Evolutionary conservation across 2,329 filamentous ascomycete species (phyloP).

Genomic region (Phaeosphaeriaceae sp.): DNA sequence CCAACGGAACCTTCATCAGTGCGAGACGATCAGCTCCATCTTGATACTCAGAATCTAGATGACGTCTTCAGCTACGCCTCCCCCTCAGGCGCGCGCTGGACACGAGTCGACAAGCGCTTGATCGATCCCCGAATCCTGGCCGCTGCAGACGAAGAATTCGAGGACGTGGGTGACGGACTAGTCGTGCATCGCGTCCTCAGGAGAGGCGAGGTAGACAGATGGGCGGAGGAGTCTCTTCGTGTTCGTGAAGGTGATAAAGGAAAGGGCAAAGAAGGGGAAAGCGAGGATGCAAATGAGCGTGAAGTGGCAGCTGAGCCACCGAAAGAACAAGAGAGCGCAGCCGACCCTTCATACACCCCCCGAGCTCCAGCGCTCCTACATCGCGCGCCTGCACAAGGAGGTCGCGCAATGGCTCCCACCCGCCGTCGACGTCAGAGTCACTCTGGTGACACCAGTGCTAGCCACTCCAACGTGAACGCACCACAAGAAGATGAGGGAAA

Average conservation of each 20-base stretch:
- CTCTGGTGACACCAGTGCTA: no score
- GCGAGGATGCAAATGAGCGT: no score
- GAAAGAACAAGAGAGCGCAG: no score
- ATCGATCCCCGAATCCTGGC: background rate
- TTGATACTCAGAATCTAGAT: background rate
- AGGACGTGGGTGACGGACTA: background rate
- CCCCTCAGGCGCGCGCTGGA: background rate
- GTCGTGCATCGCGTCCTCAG: constrained; percentile 4
- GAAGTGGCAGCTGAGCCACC: no score
- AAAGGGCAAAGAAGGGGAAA: constrained; percentile 6
- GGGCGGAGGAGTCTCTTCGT: constrained; percentile 15
- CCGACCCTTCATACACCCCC: no score
- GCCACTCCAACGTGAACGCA: no score
- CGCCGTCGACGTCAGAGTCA: no score
- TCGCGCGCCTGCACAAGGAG: no score
- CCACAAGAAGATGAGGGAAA: no score
- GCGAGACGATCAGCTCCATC: background rate
- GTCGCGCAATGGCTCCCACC: no score
- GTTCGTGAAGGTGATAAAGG: constrained; percentile 30
- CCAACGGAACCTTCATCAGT: background rate
- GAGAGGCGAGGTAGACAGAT: constrained; percentile 33
- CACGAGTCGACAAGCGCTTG: background rate
- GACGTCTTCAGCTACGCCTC: background rate
- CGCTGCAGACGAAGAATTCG: background rate
- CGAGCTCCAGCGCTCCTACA: no score